A percentile compares a stretch with the other conserved stretches of the same genome.
phyloP scores from a whole-genome alignment of 1,139 yeast species.

The Yamadazyma dendronema region DNA sequence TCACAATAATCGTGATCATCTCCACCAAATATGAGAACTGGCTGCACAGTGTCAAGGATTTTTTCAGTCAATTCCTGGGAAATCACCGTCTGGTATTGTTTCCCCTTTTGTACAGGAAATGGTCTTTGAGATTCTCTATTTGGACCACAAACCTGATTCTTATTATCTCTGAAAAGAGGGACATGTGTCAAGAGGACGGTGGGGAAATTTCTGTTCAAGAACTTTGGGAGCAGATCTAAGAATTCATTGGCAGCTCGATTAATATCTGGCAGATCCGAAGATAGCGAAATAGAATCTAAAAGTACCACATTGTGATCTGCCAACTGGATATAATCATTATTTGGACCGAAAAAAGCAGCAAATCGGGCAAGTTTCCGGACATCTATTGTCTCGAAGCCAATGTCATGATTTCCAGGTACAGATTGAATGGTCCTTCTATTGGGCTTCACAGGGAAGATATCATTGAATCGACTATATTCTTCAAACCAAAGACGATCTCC shows the following conservation, averaged over 20 bases:
- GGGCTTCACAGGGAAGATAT: constrained; percentile 54
- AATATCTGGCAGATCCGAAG: constrained; percentile 36
- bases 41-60: constrained; percentile 56
- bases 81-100: constrained; percentile 53
- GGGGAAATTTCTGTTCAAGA: constrained; percentile 43
- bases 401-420: constrained; percentile 94
- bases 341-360: constrained; percentile 67
- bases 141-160: constrained; percentile 41
- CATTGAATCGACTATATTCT: constrained; percentile 69
- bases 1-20: constrained; percentile 98
- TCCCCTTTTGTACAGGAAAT: constrained; percentile 71
- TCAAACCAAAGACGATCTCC: constrained; percentile 55
- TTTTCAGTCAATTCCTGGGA: constrained; percentile 55
- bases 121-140: constrained; percentile 47
- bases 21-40: constrained; percentile 76
- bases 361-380: constrained; percentile 60
- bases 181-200: constrained; percentile 62
- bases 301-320: constrained; percentile 81
- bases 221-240: constrained; percentile 20
- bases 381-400: constrained; percentile 78
- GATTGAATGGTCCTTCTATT: constrained; percentile 53
- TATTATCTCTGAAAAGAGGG: constrained; percentile 43
- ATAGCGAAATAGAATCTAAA: constrained; percentile 78
- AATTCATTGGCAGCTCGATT: constrained; percentile 25
- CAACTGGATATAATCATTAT: constrained; percentile 50